Base-by-base conservation (phyloP, 371 early-diverging fungal genomes). In the Ordospora colligata region DNA sequence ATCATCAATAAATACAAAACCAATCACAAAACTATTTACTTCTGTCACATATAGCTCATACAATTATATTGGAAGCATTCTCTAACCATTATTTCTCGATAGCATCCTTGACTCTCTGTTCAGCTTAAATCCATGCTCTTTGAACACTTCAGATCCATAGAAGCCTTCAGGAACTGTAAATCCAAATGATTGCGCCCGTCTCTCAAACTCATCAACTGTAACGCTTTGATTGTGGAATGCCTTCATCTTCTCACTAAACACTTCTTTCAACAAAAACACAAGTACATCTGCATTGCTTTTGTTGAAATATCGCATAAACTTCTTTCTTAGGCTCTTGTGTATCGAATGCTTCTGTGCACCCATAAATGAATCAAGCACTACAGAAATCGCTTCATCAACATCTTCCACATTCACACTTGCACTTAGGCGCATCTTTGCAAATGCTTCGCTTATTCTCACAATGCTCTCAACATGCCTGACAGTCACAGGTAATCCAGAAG, bases 391-490 rank as follows among this genome's bases (percentile, higher is more conserved):
- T 77, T 91, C 87, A 80, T 99, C 94, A 9, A 96, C 88, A 85
- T 99, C 99, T 76, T 91, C 92, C 25, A 88, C 85, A 42, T 90
- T 88, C 3, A 97, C 97, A 71, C 88, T 87, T 74, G 92, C 92
- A 53, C 96, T 90, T 51, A 99, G 86, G 78, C 96, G 94, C 93
- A 97, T 95, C 76, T 90, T 89, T 19, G 97, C 97, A 79, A 93
- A 90, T 1, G 96, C 94, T 85, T 99, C 97, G 11, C 93, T 87
- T 85, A 99, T 90, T 47, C 99, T 90, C 27, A 97, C 88, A 87
- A 97, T 95, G 9, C 93, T 91, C 85, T 99, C 99, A 66, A 97
- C 85, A 86, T 95, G 94, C 83, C 99, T 92, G 8, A 95, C 96
- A 4, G 99, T 99, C 76, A 97, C 95, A 3, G 97, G 96, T 75